Base-by-base conservation (phyloP, 2,329 filamentous ascomycete genomes). In the Exophiala dermatitidis region DNA sequence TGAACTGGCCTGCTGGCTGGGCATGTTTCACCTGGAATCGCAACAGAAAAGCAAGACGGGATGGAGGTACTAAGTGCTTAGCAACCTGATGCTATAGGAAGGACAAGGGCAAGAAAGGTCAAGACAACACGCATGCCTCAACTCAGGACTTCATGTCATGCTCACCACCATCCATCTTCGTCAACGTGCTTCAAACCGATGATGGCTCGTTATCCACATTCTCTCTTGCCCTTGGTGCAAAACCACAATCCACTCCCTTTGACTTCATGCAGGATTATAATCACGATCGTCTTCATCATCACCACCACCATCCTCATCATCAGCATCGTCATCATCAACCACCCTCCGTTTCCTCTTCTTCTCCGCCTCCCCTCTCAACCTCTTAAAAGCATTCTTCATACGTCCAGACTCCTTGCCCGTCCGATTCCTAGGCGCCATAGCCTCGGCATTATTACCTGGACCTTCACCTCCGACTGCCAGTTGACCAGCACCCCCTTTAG, bases 301-400 rank as follows among this genome's bases (percentile, higher is more conserved):
- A 4, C 34, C 34, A 19, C 10, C 38, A 31, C 29, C 54, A 8
- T 51, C 56, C 61, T 77, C 41, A 51, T 60, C 43, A 58, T 10
- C 42, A 19, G 43, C 42, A 7, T 54, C 52, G 4, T 34, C 34
- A 31, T 36, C 43, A 7, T 49, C 59, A 61, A 32, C 12, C 4
- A 8, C 29, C 19, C 47, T 47, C 3, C 45, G 26, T 12, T 55
- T 59, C 53, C 64, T 63, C 31, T 62, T 63, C 33, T 62, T 58
- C 55, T 65, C 66, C 32, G 77, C 78, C 60, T 79, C 78, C 30
- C 77, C 74, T 57, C 82, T 80, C 51, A 94, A 72, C 66, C 77
- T 81, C 53, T 78, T 79, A 51, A 93, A 82, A 0, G 88, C 88
- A 50, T 82, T 84, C 42, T 82, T 82, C 85, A 94, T 86, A 53